Evolutionary conservation across 2,329 filamentous ascomycete species (phyloP), one percentile per base, ranked within the genome.

Genomic region (Penicillium freii): DNA sequence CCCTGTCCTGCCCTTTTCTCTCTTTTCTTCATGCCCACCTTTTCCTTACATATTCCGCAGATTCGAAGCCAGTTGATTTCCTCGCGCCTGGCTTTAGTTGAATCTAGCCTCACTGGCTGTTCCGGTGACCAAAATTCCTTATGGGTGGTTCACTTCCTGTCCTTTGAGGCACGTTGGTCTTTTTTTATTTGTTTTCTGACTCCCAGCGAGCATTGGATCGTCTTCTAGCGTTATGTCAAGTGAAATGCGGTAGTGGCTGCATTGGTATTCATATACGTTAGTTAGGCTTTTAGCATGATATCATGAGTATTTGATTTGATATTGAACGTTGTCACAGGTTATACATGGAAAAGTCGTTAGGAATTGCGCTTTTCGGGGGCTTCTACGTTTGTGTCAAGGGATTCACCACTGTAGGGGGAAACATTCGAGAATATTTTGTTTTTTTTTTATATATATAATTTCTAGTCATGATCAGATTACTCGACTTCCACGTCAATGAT

Each of bases 11-110:
- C 61, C 59, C 53, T 61, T 58, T n/a, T 49, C 39, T 48, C 9
- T n/a, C 15, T 13, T 54, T 54, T 58, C 49, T 51, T 52, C 50
- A 19, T 38, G 34, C 27, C 54, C 61, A 59, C 58, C 49, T 61
- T 61, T 49, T 62, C 44, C 59, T 39, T 57, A 57, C 57, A 59
- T 66, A 67, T 69, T 62, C 68, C 67, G 70, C 71, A 71, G 67
- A 71, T 66, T 66, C 67, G 66, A 72, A 73, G 69, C 54, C 71
- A 71, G 62, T 71, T 59, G 51, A 43, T 59, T 44, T 47, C 43
- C 54, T 21, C 23, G 39, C 17, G 39, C 25, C 40, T 45, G 23
- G 17, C 44, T 39, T 39, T 44, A 42, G 13, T 51, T 34, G 29
- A 33, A 43, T 43, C 33, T 42, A 42, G 31, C 31, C 54, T 57